These are phyloP conservation scores for Russula sp. DNA, from an alignment of 768 basidiomycete genomes.

Conservation along the genomic window DNA sequence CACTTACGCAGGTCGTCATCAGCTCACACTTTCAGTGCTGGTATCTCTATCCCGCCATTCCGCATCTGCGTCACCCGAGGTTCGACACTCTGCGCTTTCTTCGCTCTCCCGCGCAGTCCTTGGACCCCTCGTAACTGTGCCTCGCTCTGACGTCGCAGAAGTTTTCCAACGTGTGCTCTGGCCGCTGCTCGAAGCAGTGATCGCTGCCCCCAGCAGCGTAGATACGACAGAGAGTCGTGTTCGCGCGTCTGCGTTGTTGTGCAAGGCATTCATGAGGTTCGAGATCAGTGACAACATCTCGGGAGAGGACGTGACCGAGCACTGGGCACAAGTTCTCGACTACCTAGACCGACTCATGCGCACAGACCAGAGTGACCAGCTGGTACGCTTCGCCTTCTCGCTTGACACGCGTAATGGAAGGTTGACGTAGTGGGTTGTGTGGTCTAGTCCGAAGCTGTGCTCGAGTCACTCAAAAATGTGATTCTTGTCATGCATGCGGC, in stretches of 20 bases:
- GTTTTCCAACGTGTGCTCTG: constrained; percentile 88
- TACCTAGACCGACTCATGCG: constrained; percentile 86
- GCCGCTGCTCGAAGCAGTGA: constrained; percentile 84
- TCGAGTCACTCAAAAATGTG: constrained; percentile 95
- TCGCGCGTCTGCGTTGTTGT: constrained; percentile 81
- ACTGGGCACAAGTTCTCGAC: constrained; percentile 90
- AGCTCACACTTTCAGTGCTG: constrained; percentile 17
- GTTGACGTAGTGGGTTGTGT: constrained; percentile 1
- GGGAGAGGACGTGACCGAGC: constrained; percentile 54
- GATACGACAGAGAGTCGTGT: constrained; percentile 91
- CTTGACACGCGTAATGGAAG: neutral
- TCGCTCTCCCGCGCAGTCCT: constrained; percentile 42
- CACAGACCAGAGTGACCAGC: constrained; percentile 74
- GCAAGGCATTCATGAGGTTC: constrained; percentile 94
- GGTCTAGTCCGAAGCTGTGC: constrained; percentile 83
- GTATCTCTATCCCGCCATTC: constrained; percentile 17
- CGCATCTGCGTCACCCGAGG: constrained; percentile 18
- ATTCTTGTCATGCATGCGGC: constrained; percentile 94
- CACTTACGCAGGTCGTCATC: constrained; percentile 19
- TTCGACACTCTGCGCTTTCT: constrained; percentile 46
- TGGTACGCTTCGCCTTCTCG: constrained; percentile 48
- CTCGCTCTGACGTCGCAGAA: constrained; percentile 62
- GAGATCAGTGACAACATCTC: constrained; percentile 61
- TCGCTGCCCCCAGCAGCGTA: constrained; percentile 74
- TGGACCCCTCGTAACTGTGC: constrained; percentile 27